Evolutionary conservation across 768 basidiomycete genomes (phyloP), one percentile per base, ranked within the genome.

Genomic region (Tubosaeta brunneosetosa): DNA sequence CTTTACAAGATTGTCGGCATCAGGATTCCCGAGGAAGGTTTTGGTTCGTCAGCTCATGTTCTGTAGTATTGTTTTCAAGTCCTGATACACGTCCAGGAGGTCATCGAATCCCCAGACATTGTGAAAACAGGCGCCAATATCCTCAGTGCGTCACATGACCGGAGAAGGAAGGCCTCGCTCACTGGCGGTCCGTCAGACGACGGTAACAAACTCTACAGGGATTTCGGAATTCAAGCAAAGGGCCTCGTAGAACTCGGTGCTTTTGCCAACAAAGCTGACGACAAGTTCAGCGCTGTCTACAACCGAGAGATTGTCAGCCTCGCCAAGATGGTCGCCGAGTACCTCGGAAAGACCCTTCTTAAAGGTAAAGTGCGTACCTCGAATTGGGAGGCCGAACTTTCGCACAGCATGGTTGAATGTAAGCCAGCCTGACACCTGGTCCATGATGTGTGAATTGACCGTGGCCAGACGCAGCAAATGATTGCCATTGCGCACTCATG

Each of bases 51-150:
- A 10, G 45, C 5, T 13, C 26, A 7, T 31, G 22, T 47, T 51
- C 22, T 17, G 0, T 17, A 3, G 10, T 26, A 14, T 27, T 25
- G 1, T 36, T 40, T n/a, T 12, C n/a, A 36, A 11, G 38, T 34
- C 12, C 49, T 52, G 32, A 56, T 22, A 47, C 6, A 16, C 22
- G 1, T 5, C 33, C 50, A 81, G 79, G 72, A 74, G 37, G 47
- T 80, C n/a, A 71, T 81, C 12, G 75, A 79, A 55, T 65, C 68
- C 13, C 61, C 71, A 13, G 53, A 63, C 11, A 63, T 75, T 12
- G 47, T 71, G 34, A 81, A 81, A 57, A 64, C 72, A 4, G 80
- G 80, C 16, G 77, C 71, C 7, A 79, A 79, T 50, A 80, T 79
- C 47, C 63, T 70, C 27, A 73, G 78, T 79, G 47, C 50, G 75